Evolutionary conservation across 2,329 filamentous ascomycete genomes (phyloP).

Genomic region (Colletotrichum orchidophilum): DNA sequence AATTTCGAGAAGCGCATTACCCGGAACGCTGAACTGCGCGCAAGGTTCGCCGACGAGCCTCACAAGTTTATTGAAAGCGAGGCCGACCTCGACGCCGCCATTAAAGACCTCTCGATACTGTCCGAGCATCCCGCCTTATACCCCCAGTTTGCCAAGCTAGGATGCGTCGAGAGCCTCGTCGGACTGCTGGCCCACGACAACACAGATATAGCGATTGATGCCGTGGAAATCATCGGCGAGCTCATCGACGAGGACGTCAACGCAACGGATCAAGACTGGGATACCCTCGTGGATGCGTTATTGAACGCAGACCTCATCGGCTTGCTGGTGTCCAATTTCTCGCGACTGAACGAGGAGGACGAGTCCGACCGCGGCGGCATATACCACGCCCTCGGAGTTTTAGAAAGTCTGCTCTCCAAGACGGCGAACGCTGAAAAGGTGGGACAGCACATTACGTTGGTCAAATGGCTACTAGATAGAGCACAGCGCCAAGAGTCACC

Average conservation of each 20-base stretch:
- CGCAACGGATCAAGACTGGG: conserved; percentile 84
- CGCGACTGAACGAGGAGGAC: conserved; percentile 78
- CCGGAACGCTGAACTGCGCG: conserved; percentile 89
- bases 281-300: conserved; percentile 73
- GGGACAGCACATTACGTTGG: conserved; percentile 71
- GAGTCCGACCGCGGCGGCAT: conserved; percentile 82
- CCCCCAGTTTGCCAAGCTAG: conserved; percentile 79
- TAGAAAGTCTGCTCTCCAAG: conserved; percentile 87
- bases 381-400: conserved; percentile 82
- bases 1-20: conserved; percentile 91
- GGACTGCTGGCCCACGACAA: conserved; percentile 92
- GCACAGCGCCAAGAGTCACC: conserved; percentile 74
- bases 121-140: conserved; percentile 89
- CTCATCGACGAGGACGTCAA: conserved; percentile 93
- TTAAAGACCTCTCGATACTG: conserved; percentile 87
- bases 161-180: conserved; percentile 78
- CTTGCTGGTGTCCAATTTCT: conserved; percentile 80
- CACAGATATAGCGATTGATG: conserved; percentile 93
- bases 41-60: conserved; percentile 83
- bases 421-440: conserved; percentile 75
- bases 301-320: conserved; percentile 77
- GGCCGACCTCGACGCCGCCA: conserved; percentile 87
- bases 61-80: conserved; percentile 86
- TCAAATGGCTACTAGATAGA: conserved; percentile 81
- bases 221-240: conserved; percentile 88